These are phyloP conservation scores for Cyamopsis tetragonoloba DNA, from an alignment of 306 rosid genomes.

Conservation along the genomic window DNA sequence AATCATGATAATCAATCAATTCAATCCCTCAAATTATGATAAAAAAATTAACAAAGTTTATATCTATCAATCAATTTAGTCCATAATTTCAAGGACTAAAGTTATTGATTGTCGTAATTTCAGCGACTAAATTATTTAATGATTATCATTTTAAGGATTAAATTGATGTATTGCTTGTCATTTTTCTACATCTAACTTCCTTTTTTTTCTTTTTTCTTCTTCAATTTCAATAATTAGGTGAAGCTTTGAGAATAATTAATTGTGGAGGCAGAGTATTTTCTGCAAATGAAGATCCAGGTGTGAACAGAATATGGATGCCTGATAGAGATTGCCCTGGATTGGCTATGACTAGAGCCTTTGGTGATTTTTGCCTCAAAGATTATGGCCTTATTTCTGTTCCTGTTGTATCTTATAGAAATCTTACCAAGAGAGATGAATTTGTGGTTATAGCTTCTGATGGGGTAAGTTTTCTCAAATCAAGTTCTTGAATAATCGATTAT, in stretches of 20 bases:
- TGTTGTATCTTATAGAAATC: slow-evolving; percentile 48
- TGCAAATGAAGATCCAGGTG: slow-evolving; percentile 49
- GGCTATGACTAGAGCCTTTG: slow-evolving; percentile 91
- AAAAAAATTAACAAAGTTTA: no score
- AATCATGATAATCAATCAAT: no score
- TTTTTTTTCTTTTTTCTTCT: background rate
- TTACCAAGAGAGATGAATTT: slow-evolving; percentile 61
- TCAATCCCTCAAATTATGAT: no score
- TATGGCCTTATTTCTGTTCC: slow-evolving; percentile 72
- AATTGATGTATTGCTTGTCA: no score
- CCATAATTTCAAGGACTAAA: no score
- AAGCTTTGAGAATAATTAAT: slow-evolving; percentile 60
- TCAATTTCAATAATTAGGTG: slow-evolving; percentile 43
- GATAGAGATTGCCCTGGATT: slow-evolving; percentile 69
- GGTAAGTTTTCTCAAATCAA: slow-evolving; percentile 32
- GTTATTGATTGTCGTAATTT: no score
- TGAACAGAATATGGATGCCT: slow-evolving; percentile 77
- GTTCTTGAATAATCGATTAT: background rate
- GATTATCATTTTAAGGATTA: no score
- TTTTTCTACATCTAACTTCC: background rate
- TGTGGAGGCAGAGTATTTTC: slow-evolving; percentile 70
- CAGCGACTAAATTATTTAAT: no score
- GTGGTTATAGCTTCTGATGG: slow-evolving; percentile 88
- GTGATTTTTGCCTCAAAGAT: slow-evolving; percentile 83
- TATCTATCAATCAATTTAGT: no score